These are phyloP conservation scores for Plasmodium falciparum DNA, from an alignment of 169 alveolate species.

Conservation along the genomic window DNA sequence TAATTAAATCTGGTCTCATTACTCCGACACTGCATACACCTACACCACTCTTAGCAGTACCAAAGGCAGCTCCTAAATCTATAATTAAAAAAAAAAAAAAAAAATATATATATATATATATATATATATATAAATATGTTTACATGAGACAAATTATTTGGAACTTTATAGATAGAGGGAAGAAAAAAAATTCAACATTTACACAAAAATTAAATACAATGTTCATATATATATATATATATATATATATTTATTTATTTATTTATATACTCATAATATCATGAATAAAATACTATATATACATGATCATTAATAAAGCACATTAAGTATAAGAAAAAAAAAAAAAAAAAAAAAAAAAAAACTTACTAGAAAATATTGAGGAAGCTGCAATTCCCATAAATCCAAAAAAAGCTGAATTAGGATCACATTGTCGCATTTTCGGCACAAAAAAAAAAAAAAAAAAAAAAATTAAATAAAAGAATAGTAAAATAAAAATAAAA, in stretches of 20 bases:
- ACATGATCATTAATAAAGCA: neutral
- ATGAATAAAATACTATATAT: neutral
- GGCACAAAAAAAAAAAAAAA: conserved; percentile 33
- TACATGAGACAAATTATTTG: conserved; percentile 4
- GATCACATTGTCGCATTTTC: conserved; percentile 89
- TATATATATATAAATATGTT: neutral
- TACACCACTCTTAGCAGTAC: conserved; percentile 99
- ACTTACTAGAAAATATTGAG: conserved; percentile 96
- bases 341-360: conserved; percentile 3
- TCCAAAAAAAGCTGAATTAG: conserved; percentile 97
- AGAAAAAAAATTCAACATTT: neutral
- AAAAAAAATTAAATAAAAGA: conserved; percentile 6
- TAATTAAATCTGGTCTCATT: conserved; percentile 99
- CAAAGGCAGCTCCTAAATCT: conserved; percentile 99
- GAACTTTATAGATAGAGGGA: neutral
- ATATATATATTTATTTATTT: neutral
- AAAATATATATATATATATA: too few relatives aligned
- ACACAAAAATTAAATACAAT: neutral
- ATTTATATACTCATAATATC: neutral
- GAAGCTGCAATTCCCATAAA: conserved; percentile 99
- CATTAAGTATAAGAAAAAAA: too few relatives aligned
- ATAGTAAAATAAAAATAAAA: neutral
- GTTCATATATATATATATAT: neutral
- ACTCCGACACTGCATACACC: conserved; percentile 99
- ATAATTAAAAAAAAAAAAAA: conserved; percentile 61